phyloP scores from a whole-genome alignment of 1,284 basidiomycete species.

The Cutaneotrichosporon curvatum region DNA sequence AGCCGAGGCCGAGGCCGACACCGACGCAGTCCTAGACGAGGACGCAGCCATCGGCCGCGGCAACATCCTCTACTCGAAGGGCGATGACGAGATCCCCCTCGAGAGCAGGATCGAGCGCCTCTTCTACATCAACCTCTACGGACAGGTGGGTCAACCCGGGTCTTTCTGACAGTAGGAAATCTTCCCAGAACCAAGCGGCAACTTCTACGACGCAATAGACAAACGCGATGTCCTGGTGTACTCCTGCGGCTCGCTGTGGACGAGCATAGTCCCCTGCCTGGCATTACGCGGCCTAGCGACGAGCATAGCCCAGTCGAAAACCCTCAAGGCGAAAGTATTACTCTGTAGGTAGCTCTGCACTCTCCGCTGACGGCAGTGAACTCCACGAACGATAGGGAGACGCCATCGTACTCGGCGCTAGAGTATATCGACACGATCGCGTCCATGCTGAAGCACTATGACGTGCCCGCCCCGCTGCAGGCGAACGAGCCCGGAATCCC shows the following conservation, averaged over 20 bases:
- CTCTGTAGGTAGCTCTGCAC: slow-evolving; percentile 54
- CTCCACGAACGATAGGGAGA: slow-evolving; percentile 82
- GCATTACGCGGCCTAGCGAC: slow-evolving; percentile 73
- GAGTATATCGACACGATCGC: slow-evolving; percentile 79
- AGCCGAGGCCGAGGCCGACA: slow-evolving; percentile 6
- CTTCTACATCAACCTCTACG: slow-evolving; percentile 90
- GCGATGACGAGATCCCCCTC: slow-evolving; percentile 55
- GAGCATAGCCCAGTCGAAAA: slow-evolving; percentile 66
- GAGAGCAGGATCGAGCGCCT: slow-evolving; percentile 60
- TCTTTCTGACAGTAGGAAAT: slow-evolving; percentile 55
- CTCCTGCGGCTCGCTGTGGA: slow-evolving; percentile 89
- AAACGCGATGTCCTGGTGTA: slow-evolving; percentile 72
- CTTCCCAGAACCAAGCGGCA: slow-evolving; percentile 76
- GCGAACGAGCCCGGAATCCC: slow-evolving; percentile 59
- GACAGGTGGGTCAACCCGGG: slow-evolving; percentile 49
- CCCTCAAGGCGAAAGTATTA: slow-evolving; percentile 72
- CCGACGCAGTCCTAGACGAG: slow-evolving; percentile 48
- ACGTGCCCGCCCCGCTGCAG: slow-evolving; percentile 48
- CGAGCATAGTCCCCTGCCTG: slow-evolving; percentile 87
- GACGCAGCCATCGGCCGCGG: slow-evolving; percentile 48
- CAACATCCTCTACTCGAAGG: slow-evolving; percentile 41
- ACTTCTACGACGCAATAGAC: slow-evolving; percentile 62
- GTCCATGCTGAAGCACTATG: slow-evolving; percentile 59
- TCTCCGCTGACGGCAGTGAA: slow-evolving; percentile 58
- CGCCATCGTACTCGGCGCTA: slow-evolving; percentile 69